phyloP scores from a whole-genome alignment of 176 grass and related monocot genomes.

The Carex scoparia region DNA sequence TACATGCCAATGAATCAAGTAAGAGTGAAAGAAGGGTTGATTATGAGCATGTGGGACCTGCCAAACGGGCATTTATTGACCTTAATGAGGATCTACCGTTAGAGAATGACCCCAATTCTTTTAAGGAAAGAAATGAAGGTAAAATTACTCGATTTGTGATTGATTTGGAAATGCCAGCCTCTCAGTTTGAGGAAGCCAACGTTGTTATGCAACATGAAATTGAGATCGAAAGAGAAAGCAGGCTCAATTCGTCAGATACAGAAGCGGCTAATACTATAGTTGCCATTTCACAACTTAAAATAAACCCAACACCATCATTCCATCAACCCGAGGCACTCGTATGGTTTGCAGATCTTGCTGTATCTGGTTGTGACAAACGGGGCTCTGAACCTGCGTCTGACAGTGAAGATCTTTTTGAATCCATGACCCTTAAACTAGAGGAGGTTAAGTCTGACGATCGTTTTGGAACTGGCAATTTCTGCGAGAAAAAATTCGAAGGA shows the following conservation, averaged over 20 bases:
- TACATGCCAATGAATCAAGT: slow-evolving; percentile 6
- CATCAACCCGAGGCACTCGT: slow-evolving; percentile 27
- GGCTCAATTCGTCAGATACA: slow-evolving; percentile 30
- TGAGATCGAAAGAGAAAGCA: slow-evolving; percentile 5
- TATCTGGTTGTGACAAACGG: slow-evolving; percentile 1
- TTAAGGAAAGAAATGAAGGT: slow-evolving; percentile 8
- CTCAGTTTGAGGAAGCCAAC: slow-evolving; percentile 6
- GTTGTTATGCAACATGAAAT: not conserved
- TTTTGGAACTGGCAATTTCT: slow-evolving; percentile 41
- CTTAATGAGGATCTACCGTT: slow-evolving; percentile 25
- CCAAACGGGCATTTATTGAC: slow-evolving; percentile 17
- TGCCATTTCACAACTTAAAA: slow-evolving; percentile 40
- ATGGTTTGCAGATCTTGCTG: slow-evolving; percentile 61
- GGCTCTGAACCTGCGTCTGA: slow-evolving; percentile 15
- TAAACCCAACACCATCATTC: slow-evolving; percentile 19
- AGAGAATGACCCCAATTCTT: slow-evolving; percentile 1
- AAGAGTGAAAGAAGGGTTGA: not conserved
- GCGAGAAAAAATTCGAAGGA: slow-evolving; percentile 32
- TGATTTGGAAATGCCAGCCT: slow-evolving; percentile 18
- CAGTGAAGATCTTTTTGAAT: slow-evolving; percentile 67
- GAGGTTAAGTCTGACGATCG: slow-evolving; percentile 56
- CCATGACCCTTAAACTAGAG: slow-evolving; percentile 73
- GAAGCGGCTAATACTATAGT: slow-evolving; percentile 67
- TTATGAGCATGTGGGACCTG: not conserved
- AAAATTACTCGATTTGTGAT: slow-evolving; percentile 1